phyloP scores from a whole-genome alignment of 129 eudicot genomes.

The Erigeron canadensis region DNA sequence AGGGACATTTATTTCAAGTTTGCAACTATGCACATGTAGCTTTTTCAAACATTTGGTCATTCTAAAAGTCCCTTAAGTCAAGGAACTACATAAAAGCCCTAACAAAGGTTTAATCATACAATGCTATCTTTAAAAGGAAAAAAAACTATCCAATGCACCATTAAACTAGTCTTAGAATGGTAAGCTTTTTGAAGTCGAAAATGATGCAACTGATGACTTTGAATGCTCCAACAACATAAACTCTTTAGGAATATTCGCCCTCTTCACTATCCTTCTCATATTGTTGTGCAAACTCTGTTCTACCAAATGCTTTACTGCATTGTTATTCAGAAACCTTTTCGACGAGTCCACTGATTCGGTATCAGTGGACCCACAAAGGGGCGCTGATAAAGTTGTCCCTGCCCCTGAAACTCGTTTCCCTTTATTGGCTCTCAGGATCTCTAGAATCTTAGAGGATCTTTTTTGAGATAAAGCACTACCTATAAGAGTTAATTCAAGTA shows the following conservation, averaged over 20 bases:
- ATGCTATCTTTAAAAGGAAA: background rate
- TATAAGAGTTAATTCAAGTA: slow-evolving; percentile 77
- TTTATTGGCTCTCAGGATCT: slow-evolving; percentile 63
- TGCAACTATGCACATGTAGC: slow-evolving; percentile 27
- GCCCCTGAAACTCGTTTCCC: slow-evolving; percentile 66
- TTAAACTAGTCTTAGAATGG: slow-evolving; percentile 59
- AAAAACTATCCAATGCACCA: background rate
- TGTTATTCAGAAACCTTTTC: slow-evolving; percentile 30
- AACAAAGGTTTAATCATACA: slow-evolving; percentile 17
- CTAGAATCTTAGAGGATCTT: slow-evolving; percentile 81
- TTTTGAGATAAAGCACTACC: slow-evolving; percentile 93
- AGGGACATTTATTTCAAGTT: slow-evolving; percentile 8
- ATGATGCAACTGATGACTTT: slow-evolving; percentile 51
- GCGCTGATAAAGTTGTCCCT: slow-evolving; percentile 60
- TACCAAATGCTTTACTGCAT: slow-evolving; percentile 75
- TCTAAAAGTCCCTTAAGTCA: slow-evolving; percentile 7
- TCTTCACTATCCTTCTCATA: slow-evolving; percentile 77
- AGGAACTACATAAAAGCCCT: slow-evolving; percentile 17
- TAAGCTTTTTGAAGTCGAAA: slow-evolving; percentile 83
- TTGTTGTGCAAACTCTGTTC: slow-evolving; percentile 85
- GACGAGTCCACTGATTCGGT: slow-evolving; percentile 23
- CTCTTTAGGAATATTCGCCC: slow-evolving; percentile 86
- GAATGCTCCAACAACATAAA: slow-evolving; percentile 73
- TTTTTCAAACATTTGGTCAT: slow-evolving; percentile 14
- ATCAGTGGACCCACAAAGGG: slow-evolving; percentile 47